Evolutionary conservation across 2,329 filamentous ascomycete genomes (phyloP), one percentile per base, ranked within the genome.

Genomic region (Cadophora luteo-olivacea): DNA sequence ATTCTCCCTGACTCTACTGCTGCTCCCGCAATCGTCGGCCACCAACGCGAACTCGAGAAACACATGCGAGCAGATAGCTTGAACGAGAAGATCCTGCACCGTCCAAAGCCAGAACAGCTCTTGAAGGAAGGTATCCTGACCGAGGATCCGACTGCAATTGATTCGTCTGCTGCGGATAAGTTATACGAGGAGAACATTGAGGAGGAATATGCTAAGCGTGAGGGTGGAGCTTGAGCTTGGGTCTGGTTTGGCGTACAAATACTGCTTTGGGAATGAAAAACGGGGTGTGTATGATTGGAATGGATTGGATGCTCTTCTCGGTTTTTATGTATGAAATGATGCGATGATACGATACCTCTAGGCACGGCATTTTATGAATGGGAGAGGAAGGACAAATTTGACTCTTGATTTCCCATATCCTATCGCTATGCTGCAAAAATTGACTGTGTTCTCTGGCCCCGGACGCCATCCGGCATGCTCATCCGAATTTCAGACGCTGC

Each of bases 11-110:
- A 89, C 66, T 91, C 91, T 38, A 91, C 81, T 63, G 93, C 91
- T 22, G 93, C 94, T 0, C 94, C 94, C 0, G 87, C 91, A 2
- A 84, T 97, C 65, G 89, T 91, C 77, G 93, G 91, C 66, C 89
- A 93, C 70, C 93, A 96, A 80, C 91, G 87, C 77, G 92, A 97
- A 83, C 89, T 97, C 52, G 89, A 94, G 80, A 93, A 90, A 79
- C 91, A 93, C 80, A 97, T 97, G 94, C 88, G 91, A 16, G 91
- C 89, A 69, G 92, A 97, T 79, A 91, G 86, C 66, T 85, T 97
- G 70, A 96, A 97, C 80, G 93, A 97, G 77, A 94, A 94, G 80
- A 89, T 97, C 71, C 87, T 91, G 76, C 86, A 91, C 75, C 87
- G 94, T 24, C 94, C 94, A 1, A 85, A 87, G 45, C 91, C 92